These are phyloP conservation scores for Davidsoniella neocaledoniae DNA, from an alignment of 2,329 filamentous ascomycete genomes.

Conservation along the genomic window DNA sequence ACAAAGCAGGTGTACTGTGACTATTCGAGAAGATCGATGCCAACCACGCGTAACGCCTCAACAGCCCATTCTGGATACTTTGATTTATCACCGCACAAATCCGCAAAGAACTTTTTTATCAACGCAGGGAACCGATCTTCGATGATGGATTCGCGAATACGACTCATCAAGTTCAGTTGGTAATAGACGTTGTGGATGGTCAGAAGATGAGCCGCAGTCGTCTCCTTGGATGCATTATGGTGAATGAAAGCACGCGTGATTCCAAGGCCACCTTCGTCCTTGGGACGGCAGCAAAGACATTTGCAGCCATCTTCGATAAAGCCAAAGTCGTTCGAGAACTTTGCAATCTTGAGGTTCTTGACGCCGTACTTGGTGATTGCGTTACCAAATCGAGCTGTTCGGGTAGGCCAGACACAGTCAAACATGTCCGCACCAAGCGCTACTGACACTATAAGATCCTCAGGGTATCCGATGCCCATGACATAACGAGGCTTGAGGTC, in stretches of 20 bases:
- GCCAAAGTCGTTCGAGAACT: slow-evolving; percentile 62
- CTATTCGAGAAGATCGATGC: slow-evolving; percentile 47
- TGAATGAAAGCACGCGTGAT: slow-evolving; percentile 81
- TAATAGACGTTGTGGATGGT: slow-evolving; percentile 96
- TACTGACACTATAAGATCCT: slow-evolving; percentile 85
- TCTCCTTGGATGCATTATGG: slow-evolving; percentile 87
- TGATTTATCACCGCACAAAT: slow-evolving; percentile 45
- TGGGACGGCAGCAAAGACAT: slow-evolving; percentile 59
- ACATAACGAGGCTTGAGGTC: slow-evolving; percentile 93
- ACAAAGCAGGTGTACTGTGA: not conserved
- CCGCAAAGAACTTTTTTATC: slow-evolving; percentile 59
- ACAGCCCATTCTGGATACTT: slow-evolving; percentile 75
- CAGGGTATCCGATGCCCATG: slow-evolving; percentile 96
- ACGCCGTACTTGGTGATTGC: slow-evolving; percentile 68
- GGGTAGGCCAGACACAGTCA: slow-evolving; percentile 95
- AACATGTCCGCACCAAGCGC: slow-evolving; percentile 98
- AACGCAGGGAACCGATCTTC: slow-evolving; percentile 68
- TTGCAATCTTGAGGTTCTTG: slow-evolving; percentile 66
- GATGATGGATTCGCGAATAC: slow-evolving; percentile 59
- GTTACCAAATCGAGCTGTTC: slow-evolving; percentile 91
- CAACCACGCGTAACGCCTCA: slow-evolving; percentile 59
- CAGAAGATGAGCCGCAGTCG: slow-evolving; percentile 66
- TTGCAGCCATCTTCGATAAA: slow-evolving; percentile 71
- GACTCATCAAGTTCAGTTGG: slow-evolving; percentile 67
- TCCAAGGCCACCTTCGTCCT: slow-evolving; percentile 52